Evolutionary conservation across 768 basidiomycete genomes (phyloP), one percentile per base, ranked within the genome.

Genomic region (Polyporus arcularius): DNA sequence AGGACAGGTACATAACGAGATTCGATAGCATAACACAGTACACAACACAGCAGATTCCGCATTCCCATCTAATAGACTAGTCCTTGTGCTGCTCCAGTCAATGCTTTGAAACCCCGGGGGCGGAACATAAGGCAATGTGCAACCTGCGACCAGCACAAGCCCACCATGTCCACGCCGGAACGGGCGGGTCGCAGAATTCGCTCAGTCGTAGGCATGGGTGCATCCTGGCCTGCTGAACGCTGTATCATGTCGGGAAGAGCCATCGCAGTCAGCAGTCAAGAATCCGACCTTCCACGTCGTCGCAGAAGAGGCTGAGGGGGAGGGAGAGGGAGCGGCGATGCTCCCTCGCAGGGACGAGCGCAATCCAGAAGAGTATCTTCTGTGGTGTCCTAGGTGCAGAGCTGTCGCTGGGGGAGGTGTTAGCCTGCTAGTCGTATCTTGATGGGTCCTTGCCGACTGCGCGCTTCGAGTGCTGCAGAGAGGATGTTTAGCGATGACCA

Each of bases 371-470:
- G 62, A 57, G 12, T 3, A 6, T 48, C 57, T 56, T 59, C 62
- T 56, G 55, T 52, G 41, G 21, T 38, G 41, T 39, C 40, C 39
- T 51, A 46, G 35, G 45, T 50, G 28, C 9, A 14, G 50, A 30
- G 15, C 14, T 15, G 43, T 38, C 16, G n/a, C 12, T 12, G 51
- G 38, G 16, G 11, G 15, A 38, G 3, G 28, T 39, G 73, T 75
- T 78, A 92, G 73, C 88, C 88, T 69, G 85, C 82, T 70, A 87
- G 86, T 47, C 90, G 88, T 70, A 92, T 87, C 76, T 90, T 92
- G 78, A 90, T 86, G 14, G 81, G 86, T 52, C 82, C 82, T 14
- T 80, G 75, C 49, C 88, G 86, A 70, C 80, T 86, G 55, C 89
- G 87, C 49, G 83, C 78, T 76, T 91, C 90, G 26, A 90, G 73